These are phyloP conservation scores for Trichoderma koningii DNA, from an alignment of 2,329 filamentous ascomycete species.

Conservation along the genomic window DNA sequence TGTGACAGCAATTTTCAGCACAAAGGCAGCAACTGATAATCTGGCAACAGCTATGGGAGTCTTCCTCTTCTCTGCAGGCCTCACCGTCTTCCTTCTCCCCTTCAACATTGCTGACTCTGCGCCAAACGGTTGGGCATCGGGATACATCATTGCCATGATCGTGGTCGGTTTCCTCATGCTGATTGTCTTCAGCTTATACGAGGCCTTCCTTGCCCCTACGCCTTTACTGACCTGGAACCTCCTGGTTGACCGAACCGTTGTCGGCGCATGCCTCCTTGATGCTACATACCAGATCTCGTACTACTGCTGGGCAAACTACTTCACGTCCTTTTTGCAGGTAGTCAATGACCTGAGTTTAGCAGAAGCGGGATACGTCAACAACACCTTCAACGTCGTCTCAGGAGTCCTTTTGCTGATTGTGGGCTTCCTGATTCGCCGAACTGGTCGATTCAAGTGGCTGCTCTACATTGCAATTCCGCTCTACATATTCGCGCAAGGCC, in stretches of 20 bases:
- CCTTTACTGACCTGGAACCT: conserved; percentile 59
- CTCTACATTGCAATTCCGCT: conserved; percentile 50
- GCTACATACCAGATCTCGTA: conserved; percentile 51
- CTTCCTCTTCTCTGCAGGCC: conserved; percentile 57
- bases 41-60: conserved; percentile 50
- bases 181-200: conserved; percentile 57
- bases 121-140: conserved; percentile 53
- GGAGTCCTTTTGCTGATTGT: conserved; percentile 52
- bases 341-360: conserved; percentile 48
- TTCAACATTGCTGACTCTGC: conserved; percentile 57
- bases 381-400: conserved; percentile 55
- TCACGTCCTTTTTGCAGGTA: conserved; percentile 58
- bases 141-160: conserved; percentile 61
- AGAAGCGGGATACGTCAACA: conserved; percentile 50
- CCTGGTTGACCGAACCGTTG: conserved; percentile 53
- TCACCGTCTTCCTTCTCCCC: conserved; percentile 64
- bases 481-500: conserved; percentile 54
- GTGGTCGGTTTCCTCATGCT: conserved; percentile 62
- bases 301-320: conserved; percentile 57
- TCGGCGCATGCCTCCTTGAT: conserved; percentile 52
- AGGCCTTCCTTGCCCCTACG: conserved; percentile 57
- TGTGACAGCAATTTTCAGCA: conserved; percentile 25
- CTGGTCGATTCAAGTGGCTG: conserved; percentile 53
- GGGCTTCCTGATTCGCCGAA: conserved; percentile 49
- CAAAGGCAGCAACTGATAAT: conserved; percentile 3